These are phyloP conservation scores for Tuber borchii DNA, from an alignment of 495 filamentous ascomycete genomes.

Conservation along the genomic window DNA sequence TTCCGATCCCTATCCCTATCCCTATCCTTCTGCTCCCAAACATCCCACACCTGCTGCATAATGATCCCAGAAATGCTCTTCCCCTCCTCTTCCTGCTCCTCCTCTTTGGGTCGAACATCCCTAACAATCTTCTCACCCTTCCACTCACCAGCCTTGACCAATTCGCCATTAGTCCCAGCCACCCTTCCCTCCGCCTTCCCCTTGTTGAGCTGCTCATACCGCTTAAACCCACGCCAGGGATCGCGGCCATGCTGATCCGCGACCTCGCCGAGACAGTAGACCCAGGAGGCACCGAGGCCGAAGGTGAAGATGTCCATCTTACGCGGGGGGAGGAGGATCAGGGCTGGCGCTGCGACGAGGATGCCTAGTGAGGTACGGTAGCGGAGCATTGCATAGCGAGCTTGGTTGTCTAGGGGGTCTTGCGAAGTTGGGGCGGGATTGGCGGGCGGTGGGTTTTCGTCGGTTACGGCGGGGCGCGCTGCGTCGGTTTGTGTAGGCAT, in stretches of 20 bases:
- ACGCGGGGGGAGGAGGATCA: conserved; percentile 70
- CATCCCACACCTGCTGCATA: conserved; percentile 75
- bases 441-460: neutral
- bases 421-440: conserved; percentile 11
- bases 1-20: conserved; percentile 38
- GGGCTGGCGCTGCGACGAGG: conserved; percentile 62
- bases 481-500: conserved; percentile 10
- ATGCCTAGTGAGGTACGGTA: conserved; percentile 58
- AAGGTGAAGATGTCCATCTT: conserved; percentile 66
- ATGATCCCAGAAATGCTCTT: conserved; percentile 78
- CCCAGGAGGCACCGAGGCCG: conserved; percentile 55
- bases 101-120: conserved; percentile 65
- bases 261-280: conserved; percentile 61
- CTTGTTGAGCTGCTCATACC: conserved; percentile 44
- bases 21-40: conserved; percentile 50
- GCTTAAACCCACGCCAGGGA: conserved; percentile 42
- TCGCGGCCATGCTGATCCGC: conserved; percentile 49
- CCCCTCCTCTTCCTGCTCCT: conserved; percentile 61
- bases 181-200: conserved; percentile 24
- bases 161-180: neutral
- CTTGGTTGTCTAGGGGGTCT: conserved; percentile 19
- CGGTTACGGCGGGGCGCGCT: neutral
- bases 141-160: conserved; percentile 42
- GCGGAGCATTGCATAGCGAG: conserved; percentile 51
- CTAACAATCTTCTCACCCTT: conserved; percentile 54